A percentile compares a stretch with the other conserved stretches of the same genome.
These are phyloP conservation scores for Gyrodon lividus DNA, from an alignment of 768 basidiomycete species.

Conservation along the genomic window DNA sequence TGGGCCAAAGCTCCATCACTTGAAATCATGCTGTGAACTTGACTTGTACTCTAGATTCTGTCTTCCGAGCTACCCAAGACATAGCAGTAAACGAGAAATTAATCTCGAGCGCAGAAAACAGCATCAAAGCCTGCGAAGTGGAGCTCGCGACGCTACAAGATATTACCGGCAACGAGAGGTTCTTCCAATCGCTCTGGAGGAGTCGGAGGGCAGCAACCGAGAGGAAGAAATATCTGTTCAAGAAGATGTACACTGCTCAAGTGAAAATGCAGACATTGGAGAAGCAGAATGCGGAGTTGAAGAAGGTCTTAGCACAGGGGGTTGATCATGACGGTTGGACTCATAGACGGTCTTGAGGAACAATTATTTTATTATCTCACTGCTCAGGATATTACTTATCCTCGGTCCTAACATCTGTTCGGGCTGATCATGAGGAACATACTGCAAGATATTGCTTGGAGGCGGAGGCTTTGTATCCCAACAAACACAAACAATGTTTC, in stretches of 20 bases:
- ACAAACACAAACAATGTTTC: constrained; percentile 23
- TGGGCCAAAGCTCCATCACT: constrained; percentile 27
- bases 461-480: constrained; percentile 18
- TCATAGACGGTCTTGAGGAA: too few relatives aligned
- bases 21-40: not conserved
- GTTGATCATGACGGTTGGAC: constrained; percentile 14
- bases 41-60: constrained; percentile 47
- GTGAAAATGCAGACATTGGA: constrained; percentile 70
- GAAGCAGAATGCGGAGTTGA: constrained; percentile 65
- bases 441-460: constrained; percentile 15
- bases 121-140: constrained; percentile 68
- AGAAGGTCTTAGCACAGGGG: constrained; percentile 50
- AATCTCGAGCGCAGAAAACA: constrained; percentile 57
- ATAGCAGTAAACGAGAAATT: constrained; percentile 74
- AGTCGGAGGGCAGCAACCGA: constrained; percentile 50
- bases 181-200: constrained; percentile 41
- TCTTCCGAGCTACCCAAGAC: constrained; percentile 81
- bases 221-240: constrained; percentile 65
- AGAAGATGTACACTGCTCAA: constrained; percentile 72
- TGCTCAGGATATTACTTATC: too few relatives aligned
- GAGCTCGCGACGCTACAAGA: constrained; percentile 70
- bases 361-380: too few relatives aligned
- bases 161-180: constrained; percentile 52
- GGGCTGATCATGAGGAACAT: constrained; percentile 38
- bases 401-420: too few relatives aligned